Evolutionary conservation across 1,284 basidiomycete genomes (phyloP).

Genomic region (Schizopora paradoxa): DNA sequence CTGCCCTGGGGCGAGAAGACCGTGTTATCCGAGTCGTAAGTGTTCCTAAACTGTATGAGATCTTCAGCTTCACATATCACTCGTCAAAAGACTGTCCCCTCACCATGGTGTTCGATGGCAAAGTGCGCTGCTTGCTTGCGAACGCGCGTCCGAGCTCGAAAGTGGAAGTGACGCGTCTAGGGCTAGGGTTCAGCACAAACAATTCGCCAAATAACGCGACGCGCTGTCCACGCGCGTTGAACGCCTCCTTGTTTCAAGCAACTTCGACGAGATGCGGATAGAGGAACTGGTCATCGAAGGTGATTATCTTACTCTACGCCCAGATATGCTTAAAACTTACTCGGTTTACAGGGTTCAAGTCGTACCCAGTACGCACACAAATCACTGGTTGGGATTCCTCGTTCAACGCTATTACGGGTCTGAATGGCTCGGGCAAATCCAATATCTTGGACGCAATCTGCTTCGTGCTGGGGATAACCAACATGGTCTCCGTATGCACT

Average conservation of each 20-base stretch:
- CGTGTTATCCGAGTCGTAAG: constrained; percentile 95
- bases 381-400: constrained; percentile 94
- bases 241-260: too few relatives aligned
- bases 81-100: too few relatives aligned
- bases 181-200: too few relatives aligned
- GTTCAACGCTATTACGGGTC: constrained; percentile 96
- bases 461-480: constrained; percentile 95
- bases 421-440: constrained; percentile 93
- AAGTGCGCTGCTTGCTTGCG: too few relatives aligned
- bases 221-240: too few relatives aligned
- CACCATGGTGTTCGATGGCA: too few relatives aligned
- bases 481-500: constrained; percentile 71
- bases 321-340: constrained; percentile 1
- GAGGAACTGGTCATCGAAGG: constrained; percentile 80
- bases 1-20: constrained; percentile 92
- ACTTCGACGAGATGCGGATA: constrained; percentile 68
- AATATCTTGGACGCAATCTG: constrained; percentile 98
- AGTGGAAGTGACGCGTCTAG: too few relatives aligned
- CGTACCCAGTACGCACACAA: constrained; percentile 91
- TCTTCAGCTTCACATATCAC: too few relatives aligned
- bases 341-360: constrained; percentile 76
- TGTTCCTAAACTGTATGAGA: constrained; percentile 86
- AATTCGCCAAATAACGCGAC: too few relatives aligned
- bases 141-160: too few relatives aligned
- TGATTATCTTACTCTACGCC: constrained; percentile 20